Evolutionary conservation across 129 eudicot genomes (phyloP).

Genomic region (Rutidosis leptorrhynchoides): DNA sequence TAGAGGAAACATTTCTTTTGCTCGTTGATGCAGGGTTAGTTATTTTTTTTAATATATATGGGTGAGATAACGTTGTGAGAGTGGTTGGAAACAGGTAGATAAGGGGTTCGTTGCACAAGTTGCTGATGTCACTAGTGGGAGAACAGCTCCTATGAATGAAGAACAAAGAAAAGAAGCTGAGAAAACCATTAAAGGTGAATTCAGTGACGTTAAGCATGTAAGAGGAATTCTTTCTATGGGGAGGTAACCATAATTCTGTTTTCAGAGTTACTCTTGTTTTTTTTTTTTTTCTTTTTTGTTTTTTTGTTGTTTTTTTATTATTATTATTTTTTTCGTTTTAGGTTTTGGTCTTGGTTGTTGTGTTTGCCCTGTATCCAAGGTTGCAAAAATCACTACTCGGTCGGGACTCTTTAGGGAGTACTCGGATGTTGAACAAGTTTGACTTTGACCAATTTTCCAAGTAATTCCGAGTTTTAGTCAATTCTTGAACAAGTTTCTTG

Average conservation of each 20-base stretch:
- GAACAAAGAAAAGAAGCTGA: conserved; percentile 79
- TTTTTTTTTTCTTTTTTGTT: neutral
- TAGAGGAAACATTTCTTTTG: neutral
- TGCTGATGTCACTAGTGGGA: conserved; percentile 86
- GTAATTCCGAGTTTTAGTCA: no score
- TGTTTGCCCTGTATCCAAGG: no score
- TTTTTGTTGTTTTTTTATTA: neutral
- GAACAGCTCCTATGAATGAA: conserved; percentile 94
- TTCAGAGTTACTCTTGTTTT: neutral
- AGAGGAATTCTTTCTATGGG: conserved; percentile 99
- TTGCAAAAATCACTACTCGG: no score
- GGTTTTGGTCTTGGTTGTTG: neutral
- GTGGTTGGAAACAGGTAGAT: conserved; percentile 59
- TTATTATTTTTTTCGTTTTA: neutral
- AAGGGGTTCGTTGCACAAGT: conserved; percentile 99
- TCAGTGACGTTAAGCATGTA: conserved; percentile 93
- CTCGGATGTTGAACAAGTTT: no score
- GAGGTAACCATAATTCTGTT: conserved; percentile 61
- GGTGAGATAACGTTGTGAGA: conserved; percentile 8
- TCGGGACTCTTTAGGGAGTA: no score
- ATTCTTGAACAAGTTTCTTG: no score
- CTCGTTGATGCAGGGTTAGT: neutral
- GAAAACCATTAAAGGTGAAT: conserved; percentile 88
- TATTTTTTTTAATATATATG: conserved; percentile 10
- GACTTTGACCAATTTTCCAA: no score